A percentile compares a stretch with the other conserved stretches of the same genome.
Conservation (phyloP, 306 rosid genomes). For the Fragaria iinumae region DNA sequence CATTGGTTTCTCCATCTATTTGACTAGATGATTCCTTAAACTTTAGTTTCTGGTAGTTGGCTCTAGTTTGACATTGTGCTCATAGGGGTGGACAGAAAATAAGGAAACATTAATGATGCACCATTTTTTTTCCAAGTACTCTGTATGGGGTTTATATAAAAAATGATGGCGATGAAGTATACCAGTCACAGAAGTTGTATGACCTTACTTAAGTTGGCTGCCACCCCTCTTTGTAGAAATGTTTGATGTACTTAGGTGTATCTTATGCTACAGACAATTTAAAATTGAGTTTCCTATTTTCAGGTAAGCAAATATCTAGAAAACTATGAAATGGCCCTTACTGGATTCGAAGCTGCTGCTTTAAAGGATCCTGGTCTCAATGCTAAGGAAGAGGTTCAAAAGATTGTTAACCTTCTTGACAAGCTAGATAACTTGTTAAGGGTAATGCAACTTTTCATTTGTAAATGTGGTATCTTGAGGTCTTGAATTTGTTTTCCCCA, state of each 20-base stretch:
- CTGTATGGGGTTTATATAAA: not conserved
- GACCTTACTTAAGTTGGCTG: not conserved
- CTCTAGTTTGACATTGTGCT: not conserved
- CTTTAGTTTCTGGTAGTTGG: not conserved
- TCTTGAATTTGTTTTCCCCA: not conserved
- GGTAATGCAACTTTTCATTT: conserved; percentile 47
- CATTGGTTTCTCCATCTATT: not conserved
- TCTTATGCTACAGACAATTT: not conserved
- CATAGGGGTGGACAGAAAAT: not conserved
- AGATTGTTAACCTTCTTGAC: conserved; percentile 80
- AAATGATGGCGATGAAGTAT: not conserved
- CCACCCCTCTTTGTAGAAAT: not conserved
- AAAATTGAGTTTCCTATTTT: conserved; percentile 10
- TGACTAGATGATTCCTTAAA: not conserved
- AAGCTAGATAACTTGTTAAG: conserved; percentile 67
- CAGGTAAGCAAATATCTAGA: conserved; percentile 86
- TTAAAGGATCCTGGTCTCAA: conserved; percentile 89
- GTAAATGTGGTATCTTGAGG: conserved; percentile 10
- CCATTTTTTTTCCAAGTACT: not conserved
- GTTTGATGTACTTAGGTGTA: too few relatives aligned
- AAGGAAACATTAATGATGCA: not conserved
- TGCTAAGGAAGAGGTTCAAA: conserved; percentile 75
- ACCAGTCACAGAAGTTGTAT: not conserved
- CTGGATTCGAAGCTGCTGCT: conserved; percentile 96
- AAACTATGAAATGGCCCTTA: conserved; percentile 90